phyloP scores from a whole-genome alignment of 352 stramenopile genomes.

The Globisporangium lucens region DNA sequence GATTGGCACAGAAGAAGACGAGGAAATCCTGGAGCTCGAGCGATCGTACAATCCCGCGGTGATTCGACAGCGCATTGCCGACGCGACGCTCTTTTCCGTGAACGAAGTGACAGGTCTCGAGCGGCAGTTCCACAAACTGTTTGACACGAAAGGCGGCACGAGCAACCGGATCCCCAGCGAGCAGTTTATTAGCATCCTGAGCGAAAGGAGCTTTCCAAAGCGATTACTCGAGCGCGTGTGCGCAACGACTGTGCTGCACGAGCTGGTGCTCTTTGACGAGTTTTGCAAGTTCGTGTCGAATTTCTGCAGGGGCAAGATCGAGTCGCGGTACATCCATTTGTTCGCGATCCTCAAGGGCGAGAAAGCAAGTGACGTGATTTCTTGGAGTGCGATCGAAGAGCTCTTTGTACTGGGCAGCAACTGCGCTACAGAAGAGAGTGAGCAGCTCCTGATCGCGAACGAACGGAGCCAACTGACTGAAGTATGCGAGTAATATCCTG shows the following conservation, averaged over 20 bases:
- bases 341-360: constrained; percentile 61
- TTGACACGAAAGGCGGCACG: constrained; percentile 67
- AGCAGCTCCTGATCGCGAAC: constrained; percentile 18
- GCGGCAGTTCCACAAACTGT: constrained; percentile 74
- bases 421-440: constrained; percentile 22
- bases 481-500: constrained; percentile 24
- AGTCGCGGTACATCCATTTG: constrained; percentile 40
- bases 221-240: constrained; percentile 49
- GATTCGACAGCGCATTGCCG: constrained; percentile 74
- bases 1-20: constrained; percentile 67
- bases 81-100: constrained; percentile 64
- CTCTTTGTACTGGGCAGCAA: constrained; percentile 31
- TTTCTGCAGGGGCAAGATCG: constrained; percentile 53
- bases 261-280: constrained; percentile 74
- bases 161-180: constrained; percentile 60
- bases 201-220: constrained; percentile 38
- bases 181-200: constrained; percentile 59
- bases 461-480: constrained; percentile 42
- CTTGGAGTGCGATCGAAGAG: constrained; percentile 39
- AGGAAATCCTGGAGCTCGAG: constrained; percentile 68
- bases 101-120: constrained; percentile 74
- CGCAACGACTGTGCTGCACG: constrained; percentile 30
- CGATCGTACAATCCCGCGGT: constrained; percentile 77
- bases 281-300: constrained; percentile 81
- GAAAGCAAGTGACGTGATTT: constrained; percentile 19